Evolutionary conservation across 192 early-diverging fungal genomes (phyloP).

Genomic region (Backusella mclennaniae): DNA sequence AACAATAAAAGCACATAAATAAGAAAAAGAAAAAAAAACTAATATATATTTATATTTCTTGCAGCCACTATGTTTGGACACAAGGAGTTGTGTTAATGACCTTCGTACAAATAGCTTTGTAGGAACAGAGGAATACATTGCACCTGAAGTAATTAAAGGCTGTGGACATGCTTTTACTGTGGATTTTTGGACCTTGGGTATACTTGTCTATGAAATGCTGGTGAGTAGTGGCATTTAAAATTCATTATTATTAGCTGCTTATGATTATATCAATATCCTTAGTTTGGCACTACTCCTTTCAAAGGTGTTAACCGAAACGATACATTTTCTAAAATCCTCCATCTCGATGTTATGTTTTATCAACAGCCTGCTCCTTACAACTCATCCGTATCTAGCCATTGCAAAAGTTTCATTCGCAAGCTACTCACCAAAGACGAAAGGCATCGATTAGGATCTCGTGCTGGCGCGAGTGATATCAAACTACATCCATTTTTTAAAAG

Average conservation of each 20-base stretch:
- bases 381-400: constrained; percentile 20
- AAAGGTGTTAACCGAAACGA: constrained; percentile 85
- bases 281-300: constrained; percentile 93
- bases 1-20: not conserved
- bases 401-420: constrained; percentile 79
- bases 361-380: constrained; percentile 27
- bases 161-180: constrained; percentile 91
- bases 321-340: constrained; percentile 88
- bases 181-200: constrained; percentile 99
- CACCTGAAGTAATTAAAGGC: constrained; percentile 97
- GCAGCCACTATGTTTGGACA: constrained; percentile 73
- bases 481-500: constrained; percentile 86
- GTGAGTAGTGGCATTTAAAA: constrained; percentile 20
- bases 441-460: constrained; percentile 79
- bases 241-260: not conserved
- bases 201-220: constrained; percentile 98
- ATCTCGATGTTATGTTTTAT: constrained; percentile 78
- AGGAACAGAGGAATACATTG: constrained; percentile 99
- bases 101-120: constrained; percentile 97
- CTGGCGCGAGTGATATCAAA: constrained; percentile 95
- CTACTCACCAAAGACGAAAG: constrained; percentile 91
- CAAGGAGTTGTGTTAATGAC: constrained; percentile 81
- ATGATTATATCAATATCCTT: not conserved
- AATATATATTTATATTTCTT: not conserved
- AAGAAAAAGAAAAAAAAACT: not conserved